Evolutionary conservation across 495 filamentous ascomycete species (phyloP).

Genomic region (Xylaria nigripes): DNA sequence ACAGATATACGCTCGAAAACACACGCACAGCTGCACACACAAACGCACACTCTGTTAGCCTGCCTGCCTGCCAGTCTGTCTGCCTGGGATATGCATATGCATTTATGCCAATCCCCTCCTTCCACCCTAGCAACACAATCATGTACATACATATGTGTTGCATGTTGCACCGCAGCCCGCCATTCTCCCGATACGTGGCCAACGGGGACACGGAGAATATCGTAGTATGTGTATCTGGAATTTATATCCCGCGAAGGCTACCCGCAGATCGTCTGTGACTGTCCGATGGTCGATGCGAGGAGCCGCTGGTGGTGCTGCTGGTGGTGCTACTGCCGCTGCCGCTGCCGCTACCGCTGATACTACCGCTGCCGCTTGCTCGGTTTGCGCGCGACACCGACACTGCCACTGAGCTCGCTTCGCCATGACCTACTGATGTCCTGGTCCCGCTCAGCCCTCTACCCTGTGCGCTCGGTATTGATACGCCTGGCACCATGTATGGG

Average conservation of each 20-base stretch:
- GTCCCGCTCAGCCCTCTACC: neutral
- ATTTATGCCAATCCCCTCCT: neutral
- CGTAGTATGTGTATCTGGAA: neutral
- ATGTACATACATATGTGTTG: neutral
- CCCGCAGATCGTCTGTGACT: constrained; percentile 25
- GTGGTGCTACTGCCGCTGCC: constrained; percentile 2
- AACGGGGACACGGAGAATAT: neutral
- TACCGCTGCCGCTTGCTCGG: neutral
- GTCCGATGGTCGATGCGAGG: constrained; percentile 22
- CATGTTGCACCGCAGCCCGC: neutral
- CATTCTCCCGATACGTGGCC: neutral
- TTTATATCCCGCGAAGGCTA: constrained; percentile 25
- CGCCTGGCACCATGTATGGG: constrained; percentile 9
- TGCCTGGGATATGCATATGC: neutral
- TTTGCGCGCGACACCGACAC: neutral
- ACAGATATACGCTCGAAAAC: neutral
- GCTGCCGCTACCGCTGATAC: neutral
- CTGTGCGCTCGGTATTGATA: neutral
- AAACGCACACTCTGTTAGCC: neutral
- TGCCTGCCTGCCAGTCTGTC: neutral
- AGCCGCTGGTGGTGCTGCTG: constrained; percentile 9
- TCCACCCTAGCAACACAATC: neutral
- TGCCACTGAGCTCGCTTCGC: neutral
- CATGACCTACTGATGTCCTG: neutral
- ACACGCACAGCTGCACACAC: neutral